Conservation (phyloP, 176 grass and related monocot genomes). For the bread wheat (Triticum aestivum) region DNA sequence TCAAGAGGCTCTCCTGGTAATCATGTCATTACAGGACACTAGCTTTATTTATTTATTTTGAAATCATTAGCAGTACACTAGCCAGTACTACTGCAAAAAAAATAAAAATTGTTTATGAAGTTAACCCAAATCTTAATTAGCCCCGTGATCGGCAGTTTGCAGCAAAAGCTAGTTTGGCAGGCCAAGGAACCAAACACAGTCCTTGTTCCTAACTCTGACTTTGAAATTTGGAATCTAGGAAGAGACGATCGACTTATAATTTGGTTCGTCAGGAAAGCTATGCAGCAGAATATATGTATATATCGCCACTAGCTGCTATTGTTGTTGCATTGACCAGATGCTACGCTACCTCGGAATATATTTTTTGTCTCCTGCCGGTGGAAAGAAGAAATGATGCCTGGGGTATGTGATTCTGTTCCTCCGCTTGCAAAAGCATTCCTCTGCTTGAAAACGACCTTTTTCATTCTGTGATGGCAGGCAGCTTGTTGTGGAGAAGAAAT, state of each 20-base stretch:
- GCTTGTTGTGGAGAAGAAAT: not conserved
- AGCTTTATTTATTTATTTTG: not conserved
- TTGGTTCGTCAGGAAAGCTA: conserved; percentile 9
- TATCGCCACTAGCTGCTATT: not conserved
- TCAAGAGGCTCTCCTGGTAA: not conserved
- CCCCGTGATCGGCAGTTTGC: not conserved
- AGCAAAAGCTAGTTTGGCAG: not conserved
- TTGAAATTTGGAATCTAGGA: not conserved
- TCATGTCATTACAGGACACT: not conserved
- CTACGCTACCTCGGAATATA: conserved; percentile 11
- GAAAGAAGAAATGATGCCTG: not conserved
- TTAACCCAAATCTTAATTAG: not conserved
- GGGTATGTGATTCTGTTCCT: conserved; percentile 8
- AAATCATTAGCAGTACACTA: too few species aligned
- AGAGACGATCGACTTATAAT: not conserved
- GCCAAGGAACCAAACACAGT: not conserved
- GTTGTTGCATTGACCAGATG: not conserved
- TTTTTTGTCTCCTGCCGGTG: not conserved
- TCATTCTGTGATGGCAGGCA: not conserved
- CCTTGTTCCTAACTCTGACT: not conserved
- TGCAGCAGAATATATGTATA: not conserved
- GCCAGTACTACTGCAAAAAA: too few species aligned
- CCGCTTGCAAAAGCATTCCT: not conserved
- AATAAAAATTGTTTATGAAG: too few species aligned
- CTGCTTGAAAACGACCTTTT: not conserved